Evolutionary conservation across 1,139 yeast genomes (phyloP).

Genomic region (Saccharomyces pastorianus): DNA sequence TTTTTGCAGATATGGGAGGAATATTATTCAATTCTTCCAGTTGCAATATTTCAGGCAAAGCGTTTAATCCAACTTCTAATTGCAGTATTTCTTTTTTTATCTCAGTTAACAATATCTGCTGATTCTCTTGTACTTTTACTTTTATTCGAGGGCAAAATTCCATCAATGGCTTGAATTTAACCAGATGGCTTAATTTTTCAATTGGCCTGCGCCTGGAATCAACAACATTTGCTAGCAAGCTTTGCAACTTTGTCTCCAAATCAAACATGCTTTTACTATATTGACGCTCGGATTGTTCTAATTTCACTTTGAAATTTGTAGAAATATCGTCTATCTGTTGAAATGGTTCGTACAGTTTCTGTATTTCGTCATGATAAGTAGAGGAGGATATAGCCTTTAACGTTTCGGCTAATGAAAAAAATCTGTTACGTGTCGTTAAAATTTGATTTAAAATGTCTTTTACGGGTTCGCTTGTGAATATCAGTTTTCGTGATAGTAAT

Average conservation of each 20-base stretch:
- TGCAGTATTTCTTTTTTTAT: slow-evolving; percentile 40
- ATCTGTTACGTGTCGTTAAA: not conserved
- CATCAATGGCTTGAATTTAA: slow-evolving; percentile 41
- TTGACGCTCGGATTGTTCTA: slow-evolving; percentile 36
- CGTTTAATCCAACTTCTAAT: slow-evolving; percentile 17
- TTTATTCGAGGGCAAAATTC: slow-evolving; percentile 42
- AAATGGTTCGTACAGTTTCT: not conserved
- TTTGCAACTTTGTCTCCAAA: slow-evolving; percentile 41
- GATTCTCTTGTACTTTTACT: slow-evolving; percentile 50
- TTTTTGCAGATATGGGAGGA: slow-evolving; percentile 40
- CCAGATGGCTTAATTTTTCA: slow-evolving; percentile 45
- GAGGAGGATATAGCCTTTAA: not conserved
- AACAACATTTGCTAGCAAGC: slow-evolving; percentile 35
- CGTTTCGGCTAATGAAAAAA: not conserved
- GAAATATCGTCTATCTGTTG: not conserved
- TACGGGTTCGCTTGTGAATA: not conserved
- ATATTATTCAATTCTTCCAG: slow-evolving; percentile 36
- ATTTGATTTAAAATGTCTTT: not conserved
- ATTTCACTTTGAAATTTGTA: slow-evolving; percentile 17
- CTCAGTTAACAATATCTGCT: slow-evolving; percentile 39
- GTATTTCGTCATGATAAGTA: not conserved
- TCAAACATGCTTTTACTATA: slow-evolving; percentile 39
- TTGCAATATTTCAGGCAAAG: not conserved
- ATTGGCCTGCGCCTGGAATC: slow-evolving; percentile 36
- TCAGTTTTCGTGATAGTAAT: not conserved